phyloP scores from a whole-genome alignment of 2,329 filamentous ascomycete genomes.

The Xylaria sp. region DNA sequence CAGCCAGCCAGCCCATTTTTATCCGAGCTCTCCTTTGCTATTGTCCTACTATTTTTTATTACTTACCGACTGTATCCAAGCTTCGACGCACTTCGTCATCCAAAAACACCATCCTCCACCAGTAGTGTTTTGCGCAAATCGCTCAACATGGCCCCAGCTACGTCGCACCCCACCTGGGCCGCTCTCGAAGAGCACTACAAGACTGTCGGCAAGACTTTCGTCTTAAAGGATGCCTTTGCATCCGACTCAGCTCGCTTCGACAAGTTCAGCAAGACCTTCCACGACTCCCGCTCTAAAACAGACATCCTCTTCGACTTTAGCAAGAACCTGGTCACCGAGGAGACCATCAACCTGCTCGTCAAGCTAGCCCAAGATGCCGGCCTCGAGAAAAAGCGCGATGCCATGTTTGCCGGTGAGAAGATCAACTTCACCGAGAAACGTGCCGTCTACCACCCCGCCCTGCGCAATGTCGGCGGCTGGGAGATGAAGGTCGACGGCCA shows the following conservation, averaged over 20 bases:
- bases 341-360: slow-evolving; percentile 86
- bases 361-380: slow-evolving; percentile 92
- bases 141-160: slow-evolving; percentile 78
- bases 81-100: slow-evolving; percentile 1
- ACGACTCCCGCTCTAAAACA: slow-evolving; percentile 78
- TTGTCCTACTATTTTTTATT: background rate
- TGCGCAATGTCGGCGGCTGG: slow-evolving; percentile 89
- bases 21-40: background rate
- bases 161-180: slow-evolving; percentile 86
- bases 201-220: slow-evolving; percentile 85
- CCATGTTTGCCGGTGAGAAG: slow-evolving; percentile 97
- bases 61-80: slow-evolving; percentile 8
- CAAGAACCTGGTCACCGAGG: slow-evolving; percentile 97
- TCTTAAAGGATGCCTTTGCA: slow-evolving; percentile 92
- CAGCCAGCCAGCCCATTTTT: background rate
- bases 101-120: background rate
- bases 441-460: slow-evolving; percentile 93
- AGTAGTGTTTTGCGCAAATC: background rate
- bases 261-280: slow-evolving; percentile 89
- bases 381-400: slow-evolving; percentile 92
- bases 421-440: slow-evolving; percentile 99
- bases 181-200: slow-evolving; percentile 92
- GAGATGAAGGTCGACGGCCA: slow-evolving; percentile 86
- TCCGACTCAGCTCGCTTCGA: slow-evolving; percentile 88
- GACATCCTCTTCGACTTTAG: slow-evolving; percentile 98